Evolutionary conservation across 345 rosid species (phyloP), one percentile per base, ranked within the genome.

Genomic region (Citrus sinensis): DNA sequence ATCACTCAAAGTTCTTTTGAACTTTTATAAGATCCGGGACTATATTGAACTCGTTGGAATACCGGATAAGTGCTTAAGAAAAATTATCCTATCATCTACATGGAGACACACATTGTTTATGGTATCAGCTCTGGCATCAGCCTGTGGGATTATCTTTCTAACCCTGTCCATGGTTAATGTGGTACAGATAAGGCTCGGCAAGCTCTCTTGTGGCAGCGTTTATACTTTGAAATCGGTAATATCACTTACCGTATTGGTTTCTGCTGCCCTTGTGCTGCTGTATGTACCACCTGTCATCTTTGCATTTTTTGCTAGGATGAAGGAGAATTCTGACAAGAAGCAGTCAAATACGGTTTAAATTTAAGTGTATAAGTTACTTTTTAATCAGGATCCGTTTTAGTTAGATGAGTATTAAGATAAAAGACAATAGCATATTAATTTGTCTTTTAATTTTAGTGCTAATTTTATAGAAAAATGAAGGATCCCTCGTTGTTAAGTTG

Each of bases 1-100:
- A 66, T 74, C 84, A 13, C 79, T 86, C 30, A 84, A 81, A 75
- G 72, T 77, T 42, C 74, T 72, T 22, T 60, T 87, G n/a, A 6
- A n/a, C 64, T 60, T 60, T 60, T 10, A 60, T 19, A 24, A 24
- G 64, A 60, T 60, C 64, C 14, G 6, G 30, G 16, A 60, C 30
- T 3, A 59, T 2, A 25, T 60, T 27, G n/a, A 60, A 27, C 27
- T 60, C 4, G 25, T 61, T 30, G 64, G 25, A 19, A 8, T 60
- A 46, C 51, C 51, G 16, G 51, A 46, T 42, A 11, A 46, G 51
- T 14, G 16, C 16, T 10, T 4, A 46, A 46, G 25, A 60, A 1
- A 60, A 0, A 9, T 24, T 6, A n/a, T 60, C 6, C 64, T 60
- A 13, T 24, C 30, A 9, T 4, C 0, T 2, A 3, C 3, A 2